phyloP scores from a whole-genome alignment of 2,329 filamentous ascomycete species.

The Lachnellula arida region DNA sequence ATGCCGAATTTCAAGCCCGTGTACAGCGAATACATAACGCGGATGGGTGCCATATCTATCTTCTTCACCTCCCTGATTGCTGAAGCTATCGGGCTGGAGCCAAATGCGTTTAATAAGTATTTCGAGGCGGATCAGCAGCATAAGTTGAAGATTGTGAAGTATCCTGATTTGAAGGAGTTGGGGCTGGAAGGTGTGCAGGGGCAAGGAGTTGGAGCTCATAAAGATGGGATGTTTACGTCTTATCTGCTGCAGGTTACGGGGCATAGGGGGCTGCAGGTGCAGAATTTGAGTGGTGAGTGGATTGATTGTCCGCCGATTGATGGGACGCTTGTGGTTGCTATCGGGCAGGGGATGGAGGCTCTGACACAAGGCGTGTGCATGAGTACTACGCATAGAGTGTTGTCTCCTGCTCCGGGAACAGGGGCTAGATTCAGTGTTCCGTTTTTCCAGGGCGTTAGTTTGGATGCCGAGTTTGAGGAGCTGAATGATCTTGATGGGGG shows the following conservation, averaged over 20 bases:
- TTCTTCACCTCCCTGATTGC: slow-evolving; percentile 77
- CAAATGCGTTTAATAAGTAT: slow-evolving; percentile 69
- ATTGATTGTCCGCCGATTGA: slow-evolving; percentile 73
- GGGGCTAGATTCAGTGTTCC: slow-evolving; percentile 76
- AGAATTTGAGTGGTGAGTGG: slow-evolving; percentile 74
- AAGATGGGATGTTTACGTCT: slow-evolving; percentile 77
- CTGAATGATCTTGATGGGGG: slow-evolving; percentile 30
- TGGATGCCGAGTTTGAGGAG: slow-evolving; percentile 69
- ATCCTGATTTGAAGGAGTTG: slow-evolving; percentile 66
- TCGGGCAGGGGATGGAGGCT: slow-evolving; percentile 83
- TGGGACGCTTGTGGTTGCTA: slow-evolving; percentile 79
- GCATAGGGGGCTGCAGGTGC: slow-evolving; percentile 77
- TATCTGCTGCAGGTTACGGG: slow-evolving; percentile 75
- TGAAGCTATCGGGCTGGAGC: slow-evolving; percentile 71
- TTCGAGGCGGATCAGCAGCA: slow-evolving; percentile 69
- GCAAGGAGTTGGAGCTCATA: slow-evolving; percentile 72
- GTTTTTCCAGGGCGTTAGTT: slow-evolving; percentile 82
- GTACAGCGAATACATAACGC: slow-evolving; percentile 70
- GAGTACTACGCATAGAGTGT: slow-evolving; percentile 75
- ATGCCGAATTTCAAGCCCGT: slow-evolving; percentile 64
- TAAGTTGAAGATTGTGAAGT: slow-evolving; percentile 87
- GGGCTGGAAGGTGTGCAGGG: slow-evolving; percentile 41
- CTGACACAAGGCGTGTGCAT: slow-evolving; percentile 79
- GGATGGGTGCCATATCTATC: slow-evolving; percentile 68
- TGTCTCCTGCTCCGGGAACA: slow-evolving; percentile 64